phyloP scores from a whole-genome alignment of 2,329 filamentous ascomycete genomes.

The Sporothrix variecibatus region DNA sequence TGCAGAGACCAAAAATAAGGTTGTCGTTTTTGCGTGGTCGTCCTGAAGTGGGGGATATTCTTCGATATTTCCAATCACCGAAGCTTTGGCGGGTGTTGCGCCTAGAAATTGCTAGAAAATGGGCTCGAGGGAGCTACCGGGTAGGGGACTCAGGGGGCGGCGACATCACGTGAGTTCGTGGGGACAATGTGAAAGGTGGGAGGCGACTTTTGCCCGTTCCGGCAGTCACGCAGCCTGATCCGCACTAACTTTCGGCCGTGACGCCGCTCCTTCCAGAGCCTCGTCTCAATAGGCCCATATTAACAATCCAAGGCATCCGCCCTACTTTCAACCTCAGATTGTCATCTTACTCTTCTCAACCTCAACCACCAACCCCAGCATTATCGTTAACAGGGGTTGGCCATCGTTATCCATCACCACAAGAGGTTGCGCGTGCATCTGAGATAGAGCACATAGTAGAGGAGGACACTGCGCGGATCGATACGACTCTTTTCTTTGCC shows the following conservation, averaged over 20 bases:
- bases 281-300: not conserved
- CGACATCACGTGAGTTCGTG: constrained; percentile 26
- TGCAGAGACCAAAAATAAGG: constrained; percentile 15
- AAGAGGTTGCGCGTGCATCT: not conserved
- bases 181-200: not conserved
- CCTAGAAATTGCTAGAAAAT: constrained; percentile 21
- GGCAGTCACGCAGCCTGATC: not conserved
- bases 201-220: not conserved
- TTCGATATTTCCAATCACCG: not conserved
- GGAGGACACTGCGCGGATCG: not conserved
- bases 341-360: not conserved
- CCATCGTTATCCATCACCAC: not conserved
- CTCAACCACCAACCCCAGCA: constrained; percentile 2
- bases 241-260: constrained; percentile 24
- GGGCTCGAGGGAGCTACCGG: not conserved
- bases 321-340: not conserved
- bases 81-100: constrained; percentile 10
- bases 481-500: not conserved
- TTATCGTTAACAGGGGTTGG: not conserved
- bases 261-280: not conserved
- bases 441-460: not conserved
- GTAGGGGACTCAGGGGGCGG: not conserved
- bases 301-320: not conserved
- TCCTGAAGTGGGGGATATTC: not conserved
- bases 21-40: not conserved